Percentiles rank a stretch among this genome's conserved stretches.
phyloP scores from a whole-genome alignment of 2,329 filamentous ascomycete genomes.

The Paradendryphiella salina region DNA sequence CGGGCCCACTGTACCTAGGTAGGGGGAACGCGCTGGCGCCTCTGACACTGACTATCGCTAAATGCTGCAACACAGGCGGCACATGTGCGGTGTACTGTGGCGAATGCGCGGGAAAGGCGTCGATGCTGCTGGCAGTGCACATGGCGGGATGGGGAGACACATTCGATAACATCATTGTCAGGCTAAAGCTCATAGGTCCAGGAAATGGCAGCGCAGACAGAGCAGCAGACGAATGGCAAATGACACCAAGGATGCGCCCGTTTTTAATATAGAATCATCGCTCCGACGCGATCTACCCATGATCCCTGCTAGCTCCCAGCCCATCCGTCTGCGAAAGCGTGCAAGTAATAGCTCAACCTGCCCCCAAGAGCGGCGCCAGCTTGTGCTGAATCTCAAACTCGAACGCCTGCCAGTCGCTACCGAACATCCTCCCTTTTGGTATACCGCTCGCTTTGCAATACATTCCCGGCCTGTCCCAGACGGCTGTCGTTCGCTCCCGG shows the following conservation, averaged over 20 bases:
- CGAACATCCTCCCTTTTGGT: conserved; percentile 8
- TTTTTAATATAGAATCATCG: conserved; percentile 30
- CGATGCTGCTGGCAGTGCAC: conserved; percentile 16
- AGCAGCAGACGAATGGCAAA: conserved; percentile 14
- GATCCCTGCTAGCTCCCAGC: conserved; percentile 33
- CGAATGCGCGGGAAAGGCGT: conserved; percentile 5
- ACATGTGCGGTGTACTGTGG: background rate
- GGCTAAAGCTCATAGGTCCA: conserved; percentile 4
- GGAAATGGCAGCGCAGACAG: conserved; percentile 14
- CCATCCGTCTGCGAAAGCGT: conserved; percentile 24
- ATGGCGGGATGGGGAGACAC: background rate
- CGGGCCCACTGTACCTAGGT: conserved; percentile 16
- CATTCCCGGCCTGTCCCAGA: conserved; percentile 1
- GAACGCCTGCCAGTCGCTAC: conserved; percentile 26
- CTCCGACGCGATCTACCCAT: conserved; percentile 27
- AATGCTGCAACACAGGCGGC: conserved; percentile 1
- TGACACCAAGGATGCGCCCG: conserved; percentile 12
- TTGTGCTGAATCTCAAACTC: conserved; percentile 17
- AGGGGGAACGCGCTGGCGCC: conserved; percentile 7
- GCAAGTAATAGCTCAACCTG: conserved; percentile 16
- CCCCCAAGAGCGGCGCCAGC: conserved; percentile 18
- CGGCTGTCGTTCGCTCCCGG: conserved; percentile 19
- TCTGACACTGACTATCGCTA: conserved; percentile 9
- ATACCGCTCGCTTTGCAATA: conserved; percentile 10
- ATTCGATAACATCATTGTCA: background rate